A percentile compares a stretch with the other conserved stretches of the same genome.
Evolutionary conservation across 2,329 filamentous ascomycete species (phyloP).

Genomic region (Alternaria sp.): DNA sequence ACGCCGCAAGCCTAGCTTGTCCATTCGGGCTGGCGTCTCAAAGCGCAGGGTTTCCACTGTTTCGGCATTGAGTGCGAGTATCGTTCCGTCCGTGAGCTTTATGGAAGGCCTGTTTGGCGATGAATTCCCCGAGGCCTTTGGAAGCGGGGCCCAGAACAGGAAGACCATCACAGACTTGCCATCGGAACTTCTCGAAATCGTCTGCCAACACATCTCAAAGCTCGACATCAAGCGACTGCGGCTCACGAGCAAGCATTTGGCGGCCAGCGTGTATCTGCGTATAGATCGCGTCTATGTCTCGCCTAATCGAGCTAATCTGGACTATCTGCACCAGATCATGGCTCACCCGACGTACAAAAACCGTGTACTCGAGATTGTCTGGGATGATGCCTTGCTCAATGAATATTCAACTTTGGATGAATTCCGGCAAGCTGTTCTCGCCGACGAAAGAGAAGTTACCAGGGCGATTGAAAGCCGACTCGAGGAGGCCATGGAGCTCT

Average conservation of each 20-base stretch:
- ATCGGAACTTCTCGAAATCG: constrained; percentile 22
- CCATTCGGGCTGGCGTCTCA: constrained; percentile 25
- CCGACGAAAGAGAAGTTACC: constrained; percentile 24
- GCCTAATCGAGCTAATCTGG: constrained; percentile 49
- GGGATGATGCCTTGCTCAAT: constrained; percentile 46
- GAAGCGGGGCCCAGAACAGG: constrained; percentile 14
- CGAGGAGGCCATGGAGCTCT: constrained; percentile 7
- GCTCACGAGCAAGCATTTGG: constrained; percentile 22
- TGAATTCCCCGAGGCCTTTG: constrained; percentile 32
- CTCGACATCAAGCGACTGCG: constrained; percentile 31
- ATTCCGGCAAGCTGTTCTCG: constrained; percentile 14
- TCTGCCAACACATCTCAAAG: constrained; percentile 22
- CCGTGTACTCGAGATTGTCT: constrained; percentile 49
- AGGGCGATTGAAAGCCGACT: constrained; percentile 15
- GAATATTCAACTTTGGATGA: constrained; percentile 20
- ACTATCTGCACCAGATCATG: constrained; percentile 47
- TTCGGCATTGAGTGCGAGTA: constrained; percentile 18
- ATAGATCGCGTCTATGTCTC: constrained; percentile 51
- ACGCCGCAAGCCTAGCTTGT: constrained; percentile 30
- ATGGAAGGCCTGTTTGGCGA: constrained; percentile 33
- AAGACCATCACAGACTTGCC: constrained; percentile 29
- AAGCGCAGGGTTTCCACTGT: constrained; percentile 29
- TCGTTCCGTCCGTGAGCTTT: constrained; percentile 31
- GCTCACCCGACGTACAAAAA: constrained; percentile 43
- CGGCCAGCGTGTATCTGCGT: constrained; percentile 29